phyloP scores from a whole-genome alignment of 257 asterid genomes.

The Hygrophila difformis region DNA sequence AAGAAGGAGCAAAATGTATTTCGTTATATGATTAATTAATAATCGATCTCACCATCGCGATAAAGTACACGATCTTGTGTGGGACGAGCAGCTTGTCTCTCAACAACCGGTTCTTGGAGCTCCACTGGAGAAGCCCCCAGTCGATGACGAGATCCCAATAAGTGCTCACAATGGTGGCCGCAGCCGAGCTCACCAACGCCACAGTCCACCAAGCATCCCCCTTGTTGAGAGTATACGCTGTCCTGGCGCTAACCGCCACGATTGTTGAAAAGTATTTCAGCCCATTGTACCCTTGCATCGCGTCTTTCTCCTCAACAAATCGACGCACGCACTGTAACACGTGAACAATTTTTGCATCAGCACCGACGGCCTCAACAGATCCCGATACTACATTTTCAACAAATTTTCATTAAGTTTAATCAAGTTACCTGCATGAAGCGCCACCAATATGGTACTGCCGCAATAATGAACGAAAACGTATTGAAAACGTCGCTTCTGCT shows the following conservation, averaged over 20 bases:
- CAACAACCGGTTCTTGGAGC: slow-evolving; percentile 41
- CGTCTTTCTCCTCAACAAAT: slow-evolving; percentile 41
- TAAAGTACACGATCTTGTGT: slow-evolving; percentile 33
- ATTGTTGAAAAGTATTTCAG: slow-evolving; percentile 39
- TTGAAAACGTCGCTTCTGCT: slow-evolving; percentile 22
- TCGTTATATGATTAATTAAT: too few species aligned
- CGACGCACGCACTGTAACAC: slow-evolving; percentile 40
- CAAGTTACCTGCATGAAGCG: slow-evolving; percentile 49
- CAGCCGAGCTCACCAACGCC: slow-evolving; percentile 31
- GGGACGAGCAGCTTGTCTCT: slow-evolving; percentile 61
- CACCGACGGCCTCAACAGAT: background rate
- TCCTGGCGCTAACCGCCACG: slow-evolving; percentile 39
- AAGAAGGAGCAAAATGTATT: too few species aligned
- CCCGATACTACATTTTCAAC: background rate
- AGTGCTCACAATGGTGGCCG: slow-evolving; percentile 33
- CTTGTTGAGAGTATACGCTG: slow-evolving; percentile 28
- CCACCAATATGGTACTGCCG: slow-evolving; percentile 40
- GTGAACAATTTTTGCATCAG: slow-evolving; percentile 10
- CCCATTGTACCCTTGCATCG: slow-evolving; percentile 42
- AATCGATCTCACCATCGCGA: slow-evolving; percentile 61
- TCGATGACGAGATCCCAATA: slow-evolving; percentile 52
- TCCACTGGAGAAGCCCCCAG: slow-evolving; percentile 50
- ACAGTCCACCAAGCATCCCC: slow-evolving; percentile 24
- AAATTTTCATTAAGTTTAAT: too few species aligned
- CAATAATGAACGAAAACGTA: slow-evolving; percentile 38